Evolutionary conservation across 129 eudicot genomes (phyloP).

Genomic region (Mikania micrantha): DNA sequence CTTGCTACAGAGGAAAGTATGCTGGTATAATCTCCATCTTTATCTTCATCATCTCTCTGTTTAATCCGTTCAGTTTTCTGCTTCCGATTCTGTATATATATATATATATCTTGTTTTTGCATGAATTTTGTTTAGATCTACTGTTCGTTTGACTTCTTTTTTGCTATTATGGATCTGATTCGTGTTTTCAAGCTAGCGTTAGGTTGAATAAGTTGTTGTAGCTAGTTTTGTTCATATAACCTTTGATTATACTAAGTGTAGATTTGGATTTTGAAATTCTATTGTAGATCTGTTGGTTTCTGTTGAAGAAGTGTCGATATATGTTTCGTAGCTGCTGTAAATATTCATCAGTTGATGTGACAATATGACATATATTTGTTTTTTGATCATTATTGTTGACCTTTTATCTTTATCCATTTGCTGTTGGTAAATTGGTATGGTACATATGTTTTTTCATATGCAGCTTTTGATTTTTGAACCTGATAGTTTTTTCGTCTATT

Average conservation of each 20-base stretch:
- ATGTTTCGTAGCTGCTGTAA: not conserved
- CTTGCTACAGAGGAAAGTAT: conserved; percentile 74
- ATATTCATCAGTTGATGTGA: not conserved
- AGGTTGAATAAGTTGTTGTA: not conserved
- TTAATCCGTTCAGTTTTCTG: not conserved
- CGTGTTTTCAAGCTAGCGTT: not conserved
- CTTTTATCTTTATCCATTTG: not conserved
- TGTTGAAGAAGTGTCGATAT: not conserved
- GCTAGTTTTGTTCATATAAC: not conserved
- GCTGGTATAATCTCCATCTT: conserved; percentile 44
- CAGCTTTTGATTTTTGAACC: not conserved
- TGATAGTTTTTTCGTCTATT: not conserved
- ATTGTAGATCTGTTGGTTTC: not conserved
- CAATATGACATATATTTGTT: too few species aligned
- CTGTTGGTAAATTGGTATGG: not conserved
- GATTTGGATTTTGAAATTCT: not conserved
- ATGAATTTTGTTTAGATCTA: not conserved
- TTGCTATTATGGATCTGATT: not conserved
- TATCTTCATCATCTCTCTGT: not conserved
- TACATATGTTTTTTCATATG: not conserved
- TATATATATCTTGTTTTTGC: not conserved
- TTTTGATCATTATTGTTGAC: too few species aligned
- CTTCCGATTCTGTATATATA: not conserved
- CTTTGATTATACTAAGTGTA: not conserved
- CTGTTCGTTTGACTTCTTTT: not conserved